phyloP scores from a whole-genome alignment of 2,329 filamentous ascomycete species.

The Sarocladium oryzae region DNA sequence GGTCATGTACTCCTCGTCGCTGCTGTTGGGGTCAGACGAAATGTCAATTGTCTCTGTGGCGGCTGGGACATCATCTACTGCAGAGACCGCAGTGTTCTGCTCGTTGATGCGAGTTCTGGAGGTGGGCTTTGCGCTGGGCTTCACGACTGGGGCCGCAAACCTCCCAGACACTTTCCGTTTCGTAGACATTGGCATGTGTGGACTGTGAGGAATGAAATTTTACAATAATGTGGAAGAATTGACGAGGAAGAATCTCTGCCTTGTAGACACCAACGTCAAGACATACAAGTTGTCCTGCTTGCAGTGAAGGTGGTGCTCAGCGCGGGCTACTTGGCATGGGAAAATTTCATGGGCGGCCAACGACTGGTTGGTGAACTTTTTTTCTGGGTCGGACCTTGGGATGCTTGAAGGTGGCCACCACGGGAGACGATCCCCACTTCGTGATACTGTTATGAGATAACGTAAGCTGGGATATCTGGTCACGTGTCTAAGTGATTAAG shows the following conservation, averaged over 20 bases:
- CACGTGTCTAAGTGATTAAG: no score
- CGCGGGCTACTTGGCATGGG: constrained; percentile 14
- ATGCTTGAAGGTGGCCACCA: not conserved
- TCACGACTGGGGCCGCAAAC: constrained; percentile 49
- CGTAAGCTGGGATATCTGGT: no score
- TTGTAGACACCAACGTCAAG: no score
- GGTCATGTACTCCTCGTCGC: constrained; percentile 30
- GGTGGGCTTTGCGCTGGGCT: constrained; percentile 44
- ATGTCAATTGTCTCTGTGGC: constrained; percentile 45
- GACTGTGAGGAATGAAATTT: not conserved
- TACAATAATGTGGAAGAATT: not conserved
- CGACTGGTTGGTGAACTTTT: constrained; percentile 25
- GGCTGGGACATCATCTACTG: constrained; percentile 31
- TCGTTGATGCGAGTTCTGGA: constrained; percentile 46
- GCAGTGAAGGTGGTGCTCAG: not conserved
- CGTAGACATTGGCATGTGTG: constrained; percentile 42
- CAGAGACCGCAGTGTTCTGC: constrained; percentile 47
- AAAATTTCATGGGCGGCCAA: constrained; percentile 28
- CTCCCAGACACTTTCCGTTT: constrained; percentile 54
- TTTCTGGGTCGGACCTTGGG: constrained; percentile 17
- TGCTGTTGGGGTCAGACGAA: constrained; percentile 47
- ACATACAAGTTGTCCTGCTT: not conserved
- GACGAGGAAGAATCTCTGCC: not conserved
- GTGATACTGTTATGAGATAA: not conserved
- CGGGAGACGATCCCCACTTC: not conserved